Conservation (phyloP, 208 protist genomes). For the Acanthamoeba royreba region DNA sequence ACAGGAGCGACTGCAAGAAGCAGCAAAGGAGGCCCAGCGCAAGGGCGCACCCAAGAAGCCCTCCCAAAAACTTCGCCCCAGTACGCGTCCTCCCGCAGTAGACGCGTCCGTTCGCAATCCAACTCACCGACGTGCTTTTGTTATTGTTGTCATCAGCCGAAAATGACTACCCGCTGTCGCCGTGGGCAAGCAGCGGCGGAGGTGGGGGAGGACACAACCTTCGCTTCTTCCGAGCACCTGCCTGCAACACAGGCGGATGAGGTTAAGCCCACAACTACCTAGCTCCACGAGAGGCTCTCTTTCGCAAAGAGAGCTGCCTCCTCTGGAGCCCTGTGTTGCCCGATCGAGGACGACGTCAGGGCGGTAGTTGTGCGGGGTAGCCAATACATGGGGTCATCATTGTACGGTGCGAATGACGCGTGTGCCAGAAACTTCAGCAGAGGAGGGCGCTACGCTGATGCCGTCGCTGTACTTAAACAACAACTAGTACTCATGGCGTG, state of each 20-base stretch:
- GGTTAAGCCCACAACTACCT: neutral
- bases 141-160: neutral
- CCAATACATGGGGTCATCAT: neutral
- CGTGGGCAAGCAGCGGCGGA: neutral
- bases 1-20: neutral
- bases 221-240: neutral
- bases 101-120: neutral
- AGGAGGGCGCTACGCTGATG: neutral
- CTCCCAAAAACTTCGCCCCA: neutral
- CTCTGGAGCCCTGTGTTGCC: neutral
- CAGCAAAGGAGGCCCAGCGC: neutral
- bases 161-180: neutral
- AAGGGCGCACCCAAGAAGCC: neutral
- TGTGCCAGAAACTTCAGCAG: neutral
- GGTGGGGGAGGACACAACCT: neutral
- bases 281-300: neutral
- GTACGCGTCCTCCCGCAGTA: neutral
- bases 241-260: neutral
- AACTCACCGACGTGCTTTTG: neutral
- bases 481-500: too few relatives aligned
- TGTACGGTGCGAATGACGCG: neutral
- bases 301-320: neutral
- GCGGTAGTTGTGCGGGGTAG: neutral
- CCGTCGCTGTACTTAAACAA: neutral
- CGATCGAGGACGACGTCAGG: neutral